These are phyloP conservation scores for Penicillium sp. DNA, from an alignment of 2,329 filamentous ascomycete genomes.

Conservation along the genomic window DNA sequence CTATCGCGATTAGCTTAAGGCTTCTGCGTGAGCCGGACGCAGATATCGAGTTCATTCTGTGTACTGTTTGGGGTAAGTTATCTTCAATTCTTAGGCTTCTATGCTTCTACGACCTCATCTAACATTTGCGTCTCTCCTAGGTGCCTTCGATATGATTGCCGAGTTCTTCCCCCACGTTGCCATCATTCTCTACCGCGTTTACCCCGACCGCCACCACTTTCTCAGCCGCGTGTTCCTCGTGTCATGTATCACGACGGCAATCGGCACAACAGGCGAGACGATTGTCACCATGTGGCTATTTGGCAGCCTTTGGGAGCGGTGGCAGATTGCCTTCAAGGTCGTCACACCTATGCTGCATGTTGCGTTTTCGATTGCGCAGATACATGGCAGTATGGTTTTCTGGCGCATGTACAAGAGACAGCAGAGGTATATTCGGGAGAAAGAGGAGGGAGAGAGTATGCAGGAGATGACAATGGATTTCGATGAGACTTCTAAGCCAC, in stretches of 20 bases:
- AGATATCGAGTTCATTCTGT: conserved; percentile 39
- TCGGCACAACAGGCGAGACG: conserved; percentile 44
- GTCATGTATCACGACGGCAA: conserved; percentile 39
- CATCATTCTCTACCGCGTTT: conserved; percentile 48
- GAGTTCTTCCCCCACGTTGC: conserved; percentile 50
- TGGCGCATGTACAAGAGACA: conserved; percentile 39
- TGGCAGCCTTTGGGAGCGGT: conserved; percentile 43
- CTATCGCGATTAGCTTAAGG: conserved; percentile 41
- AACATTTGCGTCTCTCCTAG: conserved; percentile 22
- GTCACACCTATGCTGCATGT: conserved; percentile 45
- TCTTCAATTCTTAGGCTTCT: not conserved
- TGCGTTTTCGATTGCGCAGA: conserved; percentile 44
- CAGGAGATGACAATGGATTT: not conserved
- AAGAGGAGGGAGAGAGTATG: not conserved
- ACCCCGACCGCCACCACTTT: conserved; percentile 39
- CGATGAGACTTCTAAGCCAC: not conserved
- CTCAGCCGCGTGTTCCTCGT: conserved; percentile 41
- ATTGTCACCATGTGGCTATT: conserved; percentile 48
- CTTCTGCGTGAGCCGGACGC: conserved; percentile 31
- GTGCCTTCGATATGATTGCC: conserved; percentile 48
- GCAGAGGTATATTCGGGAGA: conserved; percentile 1
- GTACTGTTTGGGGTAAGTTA: conserved; percentile 42
- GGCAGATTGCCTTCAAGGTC: conserved; percentile 47
- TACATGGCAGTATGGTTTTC: conserved; percentile 46
- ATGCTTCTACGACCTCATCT: not conserved